Percentiles rank a stretch among this genome's conserved stretches.
Evolutionary conservation across 78 protist genomes (phyloP).

Genomic region (Planoprotostelium fungivorum): DNA sequence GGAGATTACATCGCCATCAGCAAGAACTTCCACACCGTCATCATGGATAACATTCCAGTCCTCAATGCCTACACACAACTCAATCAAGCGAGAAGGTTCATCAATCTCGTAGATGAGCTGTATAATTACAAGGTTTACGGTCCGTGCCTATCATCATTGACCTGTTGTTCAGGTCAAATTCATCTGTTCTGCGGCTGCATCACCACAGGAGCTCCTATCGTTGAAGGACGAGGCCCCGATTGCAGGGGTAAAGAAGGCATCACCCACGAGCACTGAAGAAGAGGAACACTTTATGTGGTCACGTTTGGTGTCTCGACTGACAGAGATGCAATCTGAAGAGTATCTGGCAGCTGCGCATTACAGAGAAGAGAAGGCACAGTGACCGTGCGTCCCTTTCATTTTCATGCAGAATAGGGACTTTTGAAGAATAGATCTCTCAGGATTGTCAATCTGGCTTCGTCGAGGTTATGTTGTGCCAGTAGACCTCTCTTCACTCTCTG

Average conservation of each 20-base stretch:
- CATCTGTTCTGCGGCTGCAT: conserved; percentile 57
- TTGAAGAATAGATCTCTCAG: not conserved
- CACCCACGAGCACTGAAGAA: conserved; percentile 49
- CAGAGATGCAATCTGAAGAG: conserved; percentile 81
- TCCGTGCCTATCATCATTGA: not conserved
- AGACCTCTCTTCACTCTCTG: not conserved
- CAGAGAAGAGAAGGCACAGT: not conserved
- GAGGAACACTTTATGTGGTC: conserved; percentile 79
- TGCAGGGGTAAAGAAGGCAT: not conserved
- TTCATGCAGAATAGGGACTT: not conserved
- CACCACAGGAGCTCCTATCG: conserved; percentile 48
- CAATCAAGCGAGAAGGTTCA: conserved; percentile 81
- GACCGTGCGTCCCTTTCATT: not conserved
- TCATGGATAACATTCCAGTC: conserved; percentile 59
- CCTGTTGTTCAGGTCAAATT: conserved; percentile 24
- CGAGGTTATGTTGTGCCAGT: not conserved
- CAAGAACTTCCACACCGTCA: conserved; percentile 63
- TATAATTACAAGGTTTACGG: conserved; percentile 64
- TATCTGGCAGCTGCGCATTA: conserved; percentile 44
- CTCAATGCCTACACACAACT: conserved; percentile 42
- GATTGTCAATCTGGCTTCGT: not conserved
- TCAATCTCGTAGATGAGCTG: conserved; percentile 75
- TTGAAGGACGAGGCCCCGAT: not conserved
- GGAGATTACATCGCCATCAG: conserved; percentile 79
- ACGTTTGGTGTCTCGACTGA: conserved; percentile 72